Evolutionary conservation across 768 basidiomycete genomes (phyloP), one percentile per base, ranked within the genome.

Genomic region (Rhodosporidiobolus odoratus): DNA sequence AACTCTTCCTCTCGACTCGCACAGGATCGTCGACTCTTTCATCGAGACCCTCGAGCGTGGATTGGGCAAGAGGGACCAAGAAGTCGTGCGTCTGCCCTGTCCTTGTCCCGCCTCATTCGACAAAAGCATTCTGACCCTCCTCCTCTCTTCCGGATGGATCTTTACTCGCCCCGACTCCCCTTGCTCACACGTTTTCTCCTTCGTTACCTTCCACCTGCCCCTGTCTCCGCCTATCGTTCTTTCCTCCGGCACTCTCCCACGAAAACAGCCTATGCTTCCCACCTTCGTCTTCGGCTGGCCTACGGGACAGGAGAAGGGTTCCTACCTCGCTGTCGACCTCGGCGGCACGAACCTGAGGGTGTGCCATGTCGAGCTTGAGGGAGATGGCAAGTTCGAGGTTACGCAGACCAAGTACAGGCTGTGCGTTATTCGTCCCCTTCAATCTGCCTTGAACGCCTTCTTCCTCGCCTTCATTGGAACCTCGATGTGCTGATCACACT

Each of bases 371-470:
- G 90, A 88, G 37, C 83, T 99, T 3, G 87, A 89, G 75, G 96
- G 96, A 34, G 85, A 87, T 16, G 95, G 96, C 68, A 94, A 95
- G 82, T 99, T 98, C 79, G 93, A 97, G 81, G 89, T 99, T 75
- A 92, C 93, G 0, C 95, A 98, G 79, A 89, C 93, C 43, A 99
- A 99, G 80, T 98, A 97, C 81, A 89, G 94, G 60, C 85, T 99
- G 72, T 73, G 30, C 48, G 70, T 62, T n/a, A 16, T 15, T 5
- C 35, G 8, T 16, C 19, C 50, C 8, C 17, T 10, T n/a, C 30
- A 12, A 41, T 9, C 4, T 30, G n/a, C 13, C 35, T 15, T 50
- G n/a, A n/a, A n/a, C n/a, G n/a, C n/a, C n/a, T n/a, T n/a, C n/a
- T n/a, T n/a, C n/a, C n/a, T n/a, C n/a, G n/a, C 40, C 25, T 7